phyloP scores from a whole-genome alignment of 1,284 basidiomycete genomes.

The Chalciporus piperatoides region DNA sequence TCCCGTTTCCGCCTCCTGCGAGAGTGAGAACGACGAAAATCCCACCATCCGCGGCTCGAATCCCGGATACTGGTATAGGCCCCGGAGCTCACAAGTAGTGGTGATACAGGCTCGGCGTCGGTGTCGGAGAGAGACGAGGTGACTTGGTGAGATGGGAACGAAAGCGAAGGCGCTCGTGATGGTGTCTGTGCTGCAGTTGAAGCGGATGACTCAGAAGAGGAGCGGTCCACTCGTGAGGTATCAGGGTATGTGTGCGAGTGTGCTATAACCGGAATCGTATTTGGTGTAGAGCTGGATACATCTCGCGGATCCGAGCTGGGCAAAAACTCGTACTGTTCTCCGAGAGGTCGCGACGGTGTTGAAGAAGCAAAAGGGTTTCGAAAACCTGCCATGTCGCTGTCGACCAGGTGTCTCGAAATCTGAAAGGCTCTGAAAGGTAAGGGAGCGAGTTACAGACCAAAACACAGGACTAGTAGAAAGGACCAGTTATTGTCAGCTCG shows the following conservation, averaged over 20 bases:
- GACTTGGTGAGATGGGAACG: constrained; percentile 42
- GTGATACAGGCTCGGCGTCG: constrained; percentile 59
- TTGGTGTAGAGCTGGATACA: constrained; percentile 7
- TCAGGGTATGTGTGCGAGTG: constrained; percentile 27
- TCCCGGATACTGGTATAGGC: constrained; percentile 41
- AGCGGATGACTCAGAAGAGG: constrained; percentile 40
- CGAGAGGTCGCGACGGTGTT: constrained; percentile 13
- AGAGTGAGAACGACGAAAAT: constrained; percentile 22
- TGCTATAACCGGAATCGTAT: constrained; percentile 7
- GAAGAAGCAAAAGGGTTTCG: constrained; percentile 12
- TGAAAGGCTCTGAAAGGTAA: constrained; percentile 1
- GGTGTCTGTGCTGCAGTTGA: constrained; percentile 42
- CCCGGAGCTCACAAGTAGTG: constrained; percentile 42
- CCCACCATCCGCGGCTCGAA: constrained; percentile 51
- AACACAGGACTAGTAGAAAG: background rate
- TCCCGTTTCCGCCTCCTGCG: constrained; percentile 38
- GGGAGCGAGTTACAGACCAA: constrained; percentile 9
- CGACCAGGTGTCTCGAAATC: background rate
- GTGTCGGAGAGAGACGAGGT: constrained; percentile 60
- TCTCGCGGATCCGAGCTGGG: constrained; percentile 17
- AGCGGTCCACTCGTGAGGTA: constrained; percentile 18
- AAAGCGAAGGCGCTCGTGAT: constrained; percentile 47
- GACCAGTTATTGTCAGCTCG: background rate
- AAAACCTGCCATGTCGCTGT: constrained; percentile 18
- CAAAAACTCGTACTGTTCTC: constrained; percentile 27